phyloP scores from a whole-genome alignment of 192 early-diverging fungal species.

The Phlyctochytrium planicorne region DNA sequence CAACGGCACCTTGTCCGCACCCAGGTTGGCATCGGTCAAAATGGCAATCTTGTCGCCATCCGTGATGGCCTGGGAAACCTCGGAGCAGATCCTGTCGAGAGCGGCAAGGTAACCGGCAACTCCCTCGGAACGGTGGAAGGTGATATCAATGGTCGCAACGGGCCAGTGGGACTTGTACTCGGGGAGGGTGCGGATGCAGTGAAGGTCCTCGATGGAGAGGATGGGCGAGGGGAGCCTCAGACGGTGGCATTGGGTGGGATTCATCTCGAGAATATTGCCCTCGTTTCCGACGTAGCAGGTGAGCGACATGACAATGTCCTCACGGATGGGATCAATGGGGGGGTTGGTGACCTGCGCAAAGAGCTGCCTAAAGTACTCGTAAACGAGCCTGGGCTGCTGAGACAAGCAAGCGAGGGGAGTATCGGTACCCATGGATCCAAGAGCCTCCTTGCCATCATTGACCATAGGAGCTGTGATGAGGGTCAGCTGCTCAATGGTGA shows the following conservation, averaged over 20 bases:
- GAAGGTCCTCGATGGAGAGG: constrained; percentile 79
- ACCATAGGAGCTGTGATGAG: constrained; percentile 90
- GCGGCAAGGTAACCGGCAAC: constrained; percentile 71
- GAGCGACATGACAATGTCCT: constrained; percentile 97
- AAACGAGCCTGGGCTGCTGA: constrained; percentile 80
- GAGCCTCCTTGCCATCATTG: constrained; percentile 86
- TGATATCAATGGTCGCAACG: constrained; percentile 83
- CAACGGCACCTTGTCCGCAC: constrained; percentile 69
- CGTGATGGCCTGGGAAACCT: constrained; percentile 79
- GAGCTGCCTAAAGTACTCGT: constrained; percentile 96
- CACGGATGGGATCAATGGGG: constrained; percentile 98
- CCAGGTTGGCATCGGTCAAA: constrained; percentile 72
- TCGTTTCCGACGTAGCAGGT: constrained; percentile 92
- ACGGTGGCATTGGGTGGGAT: constrained; percentile 73
- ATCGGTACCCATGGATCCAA: constrained; percentile 99
- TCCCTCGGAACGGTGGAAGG: constrained; percentile 75
- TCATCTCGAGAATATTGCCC: constrained; percentile 89
- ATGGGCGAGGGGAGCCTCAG: constrained; percentile 84
- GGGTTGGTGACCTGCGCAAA: constrained; percentile 99
- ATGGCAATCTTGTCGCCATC: constrained; percentile 75
- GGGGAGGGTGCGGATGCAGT: constrained; percentile 72
- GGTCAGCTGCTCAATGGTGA: constrained; percentile 91
- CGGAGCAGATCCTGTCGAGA: constrained; percentile 84
- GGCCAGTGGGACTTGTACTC: constrained; percentile 70
- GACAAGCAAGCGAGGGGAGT: constrained; percentile 91